A percentile compares a stretch with the other conserved stretches of the same genome.
phyloP scores from a whole-genome alignment of 2,329 filamentous ascomycete species.

The Diplodia scrobiculata region DNA sequence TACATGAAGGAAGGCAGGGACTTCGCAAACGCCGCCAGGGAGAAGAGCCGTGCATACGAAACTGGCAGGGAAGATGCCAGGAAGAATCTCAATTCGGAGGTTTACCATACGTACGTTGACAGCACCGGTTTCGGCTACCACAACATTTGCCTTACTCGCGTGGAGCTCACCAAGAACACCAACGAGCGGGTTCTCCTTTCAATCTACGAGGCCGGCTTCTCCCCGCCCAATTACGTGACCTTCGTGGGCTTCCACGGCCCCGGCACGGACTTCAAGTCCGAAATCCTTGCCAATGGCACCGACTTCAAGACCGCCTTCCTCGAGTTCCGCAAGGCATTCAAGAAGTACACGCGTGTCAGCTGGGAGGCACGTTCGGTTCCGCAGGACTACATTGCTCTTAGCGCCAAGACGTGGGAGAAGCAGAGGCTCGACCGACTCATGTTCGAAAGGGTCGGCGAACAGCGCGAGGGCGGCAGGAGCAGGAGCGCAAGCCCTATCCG shows the following conservation, averaged over 20 bases:
- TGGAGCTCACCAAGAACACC: slow-evolving; percentile 50
- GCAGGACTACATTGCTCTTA: background rate
- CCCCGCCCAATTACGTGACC: slow-evolving; percentile 38
- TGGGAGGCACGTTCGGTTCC: slow-evolving; percentile 47
- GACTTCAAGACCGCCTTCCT: slow-evolving; percentile 41
- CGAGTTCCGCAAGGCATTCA: slow-evolving; percentile 47
- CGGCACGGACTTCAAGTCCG: slow-evolving; percentile 32
- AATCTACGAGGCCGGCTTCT: slow-evolving; percentile 40
- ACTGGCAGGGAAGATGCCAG: background rate
- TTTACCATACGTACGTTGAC: slow-evolving; percentile 66
- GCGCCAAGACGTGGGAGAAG: slow-evolving; percentile 11
- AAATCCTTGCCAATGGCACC: slow-evolving; percentile 38
- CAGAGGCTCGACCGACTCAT: background rate
- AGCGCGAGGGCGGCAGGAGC: slow-evolving; percentile 30
- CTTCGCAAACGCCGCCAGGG: too few relatives aligned
- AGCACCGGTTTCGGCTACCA: slow-evolving; percentile 62
- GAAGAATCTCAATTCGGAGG: slow-evolving; percentile 38
- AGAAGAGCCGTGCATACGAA: background rate
- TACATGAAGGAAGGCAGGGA: too few relatives aligned
- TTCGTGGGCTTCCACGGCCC: slow-evolving; percentile 8
- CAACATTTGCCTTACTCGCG: slow-evolving; percentile 61
- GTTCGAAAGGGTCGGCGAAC: background rate
- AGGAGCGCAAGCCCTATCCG: slow-evolving; percentile 34
- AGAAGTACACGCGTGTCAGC: slow-evolving; percentile 43
- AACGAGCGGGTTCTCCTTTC: slow-evolving; percentile 54